Evolutionary conservation across 345 rosid species (phyloP), one percentile per base, ranked within the genome.

Genomic region (Fremontodendron californicum): DNA sequence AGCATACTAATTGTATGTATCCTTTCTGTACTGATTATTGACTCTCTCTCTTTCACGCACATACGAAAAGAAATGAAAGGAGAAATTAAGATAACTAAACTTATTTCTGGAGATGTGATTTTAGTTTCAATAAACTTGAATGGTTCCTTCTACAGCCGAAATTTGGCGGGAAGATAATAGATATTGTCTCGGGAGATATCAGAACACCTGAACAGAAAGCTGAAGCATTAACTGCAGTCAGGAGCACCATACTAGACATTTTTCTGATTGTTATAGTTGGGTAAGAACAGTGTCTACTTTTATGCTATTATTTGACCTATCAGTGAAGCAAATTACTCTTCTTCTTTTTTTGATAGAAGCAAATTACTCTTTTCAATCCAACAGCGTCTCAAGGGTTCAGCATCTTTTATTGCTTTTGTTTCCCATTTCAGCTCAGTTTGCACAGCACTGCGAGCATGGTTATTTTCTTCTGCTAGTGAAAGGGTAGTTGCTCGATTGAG

Each of bases 401-500:
- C 52, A 43, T 49, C 21, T 46, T 70, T 49, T 54, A 19, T 21
- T 65, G 8, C 62, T 73, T 40, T 54, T 21, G 49, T 29, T 18
- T 54, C 73, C 18, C 37, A 78, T 52, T 78, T 4, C 63, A 89
- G 91, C 51, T 88, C 93, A 3, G 7, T 86, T 48, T 88, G 89
- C 83, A 85, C 93, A 1, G 90, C 90, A 54, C 71, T 89, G 54
- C 93, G 91, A 46, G 79, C 90, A 1, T 89, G 93, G 93, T 73
- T 89, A 12, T 89, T 89, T 85, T 80, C 84, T 43, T 86, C 91
- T 11, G 87, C 89, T 10, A 89, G 93, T 71, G 93, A 89, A 78
- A 88, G 91, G 80, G 91, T 88, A 39, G 93, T 88, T 55, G 93
- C 93, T 64, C 84, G 93, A 61, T 71, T 89, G 86, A 86, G 93